Conservation (phyloP, 176 grass and related monocot species). For the Poa annua region DNA sequence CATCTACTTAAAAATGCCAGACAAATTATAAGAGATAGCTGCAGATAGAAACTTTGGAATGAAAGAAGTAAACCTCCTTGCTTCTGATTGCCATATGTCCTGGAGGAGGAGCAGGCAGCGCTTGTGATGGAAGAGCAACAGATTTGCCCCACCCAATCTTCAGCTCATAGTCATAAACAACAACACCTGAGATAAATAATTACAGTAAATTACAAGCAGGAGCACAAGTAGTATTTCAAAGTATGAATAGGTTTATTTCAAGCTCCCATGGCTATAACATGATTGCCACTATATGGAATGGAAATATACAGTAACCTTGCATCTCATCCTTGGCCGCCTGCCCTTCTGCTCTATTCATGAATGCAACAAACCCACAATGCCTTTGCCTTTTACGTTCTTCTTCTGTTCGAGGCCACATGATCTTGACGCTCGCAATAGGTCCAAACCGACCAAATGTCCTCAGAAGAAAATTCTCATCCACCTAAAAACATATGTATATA, state of each 20-base stretch:
- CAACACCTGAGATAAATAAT: conserved; percentile 67
- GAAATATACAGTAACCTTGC: conserved; percentile 69
- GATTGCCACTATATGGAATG: conserved; percentile 26
- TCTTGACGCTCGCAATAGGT: conserved; percentile 99
- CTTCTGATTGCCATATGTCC: conserved; percentile 99
- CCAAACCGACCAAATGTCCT: conserved; percentile 98
- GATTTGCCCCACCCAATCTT: conserved; percentile 99
- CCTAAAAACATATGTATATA: conserved; percentile 50
- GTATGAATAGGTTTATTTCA: not conserved
- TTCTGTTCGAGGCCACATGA: conserved; percentile 99
- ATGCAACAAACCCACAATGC: conserved; percentile 99
- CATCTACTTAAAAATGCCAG: conserved; percentile 17
- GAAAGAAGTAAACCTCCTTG: conserved; percentile 72
- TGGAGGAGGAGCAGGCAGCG: conserved; percentile 93
- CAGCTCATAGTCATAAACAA: conserved; percentile 98
- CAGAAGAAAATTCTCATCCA: conserved; percentile 98
- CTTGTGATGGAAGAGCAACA: conserved; percentile 95
- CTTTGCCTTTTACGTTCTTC: conserved; percentile 96
- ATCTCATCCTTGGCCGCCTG: conserved; percentile 99
- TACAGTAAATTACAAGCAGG: conserved; percentile 12
- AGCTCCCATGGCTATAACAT: conserved; percentile 19
- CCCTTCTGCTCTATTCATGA: conserved; percentile 96
- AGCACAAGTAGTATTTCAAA: conserved; percentile 6
- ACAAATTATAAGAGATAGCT: conserved; percentile 21
- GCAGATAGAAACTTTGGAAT: conserved; percentile 11